Base-by-base conservation (phyloP, 768 basidiomycete species). In the Rhodocollybia butyracea region DNA sequence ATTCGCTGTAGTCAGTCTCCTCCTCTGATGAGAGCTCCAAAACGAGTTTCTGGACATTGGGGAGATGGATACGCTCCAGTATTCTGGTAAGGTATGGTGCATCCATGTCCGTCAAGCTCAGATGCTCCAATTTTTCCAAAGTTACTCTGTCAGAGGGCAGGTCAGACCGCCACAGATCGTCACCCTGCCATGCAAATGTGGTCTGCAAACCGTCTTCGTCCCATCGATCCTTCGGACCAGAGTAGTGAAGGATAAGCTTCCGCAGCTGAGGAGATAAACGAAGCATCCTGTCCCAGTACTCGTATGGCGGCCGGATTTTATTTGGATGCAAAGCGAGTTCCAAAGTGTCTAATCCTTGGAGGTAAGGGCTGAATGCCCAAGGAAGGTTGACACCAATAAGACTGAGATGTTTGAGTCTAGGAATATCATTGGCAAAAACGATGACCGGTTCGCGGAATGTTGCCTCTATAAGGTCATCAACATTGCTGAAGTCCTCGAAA, bases 361-460 rank as follows among this genome's bases (percentile, higher is more conserved):
- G 75, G 67, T 78, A 83, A 6, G 79, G 75, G 27, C 75, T 73
- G 22, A 71, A 66, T 3, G 69, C 72, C 83, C 83, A 86, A 3
- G 80, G 80, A 29, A 86, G 75, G 64, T 85, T 85, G 58, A 86
- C 84, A 48, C 85, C 85, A 58, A 85, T 83, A 45, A 86, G 70
- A 17, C 82, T 83, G 47, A 85, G 72, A 61, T 83, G 80, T 58
- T 68, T 74, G 41, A 85, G 67, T 6, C 69, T 66, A 11, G 84
- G 85, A 11, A 84, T 70, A 21, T 63, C 57, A 61, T 82, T 82
- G 62, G 68, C 68, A 66, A 86, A 85, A 30, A 84, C 76, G 55
- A 75, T 68, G 6, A 85, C 83, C 8, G 85, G 84, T 3, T 80
- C 76, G 12, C 79, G 71, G 60, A 81, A 76, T n/a, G 83, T 85